Evolutionary conservation across 345 rosid species (phyloP).

Genomic region (Melaleuca alternifolia): DNA sequence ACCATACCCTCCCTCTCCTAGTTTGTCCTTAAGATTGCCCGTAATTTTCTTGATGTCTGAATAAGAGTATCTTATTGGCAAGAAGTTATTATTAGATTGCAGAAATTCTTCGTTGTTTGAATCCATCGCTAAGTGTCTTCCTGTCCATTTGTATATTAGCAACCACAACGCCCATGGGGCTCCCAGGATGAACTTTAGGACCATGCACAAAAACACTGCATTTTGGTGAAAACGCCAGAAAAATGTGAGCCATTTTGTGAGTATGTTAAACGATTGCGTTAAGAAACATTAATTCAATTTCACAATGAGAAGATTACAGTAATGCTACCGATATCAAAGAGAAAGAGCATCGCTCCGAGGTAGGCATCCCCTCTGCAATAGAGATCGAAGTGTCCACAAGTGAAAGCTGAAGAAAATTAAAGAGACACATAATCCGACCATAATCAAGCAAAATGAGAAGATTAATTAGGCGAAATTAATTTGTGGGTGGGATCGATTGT

Average conservation of each 20-base stretch:
- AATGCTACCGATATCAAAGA: rapidly evolving
- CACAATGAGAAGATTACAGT: neutral
- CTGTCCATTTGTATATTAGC: neutral
- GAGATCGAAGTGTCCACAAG: too few relatives aligned
- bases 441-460: too few relatives aligned
- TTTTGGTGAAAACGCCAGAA: neutral
- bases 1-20: neutral
- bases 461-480: too few relatives aligned
- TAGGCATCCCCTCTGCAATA: too few relatives aligned
- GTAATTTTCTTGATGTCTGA: neutral
- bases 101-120: neutral
- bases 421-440: too few relatives aligned
- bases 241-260: neutral
- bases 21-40: neutral
- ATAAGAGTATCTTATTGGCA: neutral
- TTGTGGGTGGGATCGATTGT: too few relatives aligned
- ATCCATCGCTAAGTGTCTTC: neutral
- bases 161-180: neutral
- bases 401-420: too few relatives aligned
- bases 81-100: neutral
- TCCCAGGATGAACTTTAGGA: neutral
- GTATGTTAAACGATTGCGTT: neutral
- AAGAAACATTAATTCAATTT: neutral
- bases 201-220: rapidly evolving
- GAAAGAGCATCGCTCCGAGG: rapidly evolving